Conservation (phyloP, 257 asterid genomes). For the Linaria vulgaris region DNA sequence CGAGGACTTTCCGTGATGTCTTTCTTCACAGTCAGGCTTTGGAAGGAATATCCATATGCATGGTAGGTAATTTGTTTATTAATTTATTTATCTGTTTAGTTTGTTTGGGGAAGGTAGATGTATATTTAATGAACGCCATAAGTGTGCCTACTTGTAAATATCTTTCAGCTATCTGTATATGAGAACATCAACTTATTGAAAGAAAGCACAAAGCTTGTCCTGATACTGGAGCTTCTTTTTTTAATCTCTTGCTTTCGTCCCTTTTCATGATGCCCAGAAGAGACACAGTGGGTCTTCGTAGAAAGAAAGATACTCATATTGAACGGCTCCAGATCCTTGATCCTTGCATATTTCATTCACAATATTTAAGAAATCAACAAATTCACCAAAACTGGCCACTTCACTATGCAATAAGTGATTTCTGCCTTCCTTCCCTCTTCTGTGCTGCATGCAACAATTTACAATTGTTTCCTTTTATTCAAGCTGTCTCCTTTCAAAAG, state of each 20-base stretch:
- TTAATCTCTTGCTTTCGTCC: background rate
- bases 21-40: constrained; percentile 94
- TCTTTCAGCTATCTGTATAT: background rate
- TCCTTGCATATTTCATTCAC: too few species aligned
- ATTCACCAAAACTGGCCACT: background rate
- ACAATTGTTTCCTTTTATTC: background rate
- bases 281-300: background rate
- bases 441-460: background rate
- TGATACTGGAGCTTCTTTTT: background rate
- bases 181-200: background rate
- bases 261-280: background rate
- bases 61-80: constrained; percentile 51
- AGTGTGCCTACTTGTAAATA: background rate
- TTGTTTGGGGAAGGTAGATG: background rate
- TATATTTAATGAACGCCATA: background rate
- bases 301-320: too few species aligned
- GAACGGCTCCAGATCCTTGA: background rate
- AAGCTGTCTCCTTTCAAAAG: background rate
- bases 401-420: background rate
- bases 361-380: too few species aligned
- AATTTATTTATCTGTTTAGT: background rate
- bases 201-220: background rate
- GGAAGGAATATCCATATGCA: constrained; percentile 90
- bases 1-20: constrained; percentile 77
- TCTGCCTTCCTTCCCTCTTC: background rate